Evolutionary conservation across 169 alveolate genomes (phyloP).

Genomic region (Theileria annulata): DNA sequence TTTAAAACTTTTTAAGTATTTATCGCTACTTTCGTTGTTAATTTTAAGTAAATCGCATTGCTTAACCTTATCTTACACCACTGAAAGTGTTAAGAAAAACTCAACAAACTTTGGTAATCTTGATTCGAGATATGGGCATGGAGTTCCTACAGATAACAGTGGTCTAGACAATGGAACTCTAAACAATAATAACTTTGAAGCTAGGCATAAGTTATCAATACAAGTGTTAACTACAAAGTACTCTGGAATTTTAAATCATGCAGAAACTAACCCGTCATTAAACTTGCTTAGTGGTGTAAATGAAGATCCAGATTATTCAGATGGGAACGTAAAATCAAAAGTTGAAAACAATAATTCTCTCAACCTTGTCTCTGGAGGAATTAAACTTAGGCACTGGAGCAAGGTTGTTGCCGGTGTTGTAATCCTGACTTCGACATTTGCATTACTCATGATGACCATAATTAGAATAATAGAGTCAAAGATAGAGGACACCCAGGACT

Average conservation of each 20-base stretch:
- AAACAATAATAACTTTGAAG: background rate
- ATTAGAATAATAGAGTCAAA: conserved; percentile 64
- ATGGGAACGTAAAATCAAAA: background rate
- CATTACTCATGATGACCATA: conserved; percentile 56
- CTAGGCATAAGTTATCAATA: background rate
- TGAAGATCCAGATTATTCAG: background rate
- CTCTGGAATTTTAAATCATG: background rate
- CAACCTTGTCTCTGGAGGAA: background rate
- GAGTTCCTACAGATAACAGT: background rate
- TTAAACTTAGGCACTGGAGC: conserved; percentile 6
- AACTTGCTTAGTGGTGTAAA: background rate
- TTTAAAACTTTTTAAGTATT: background rate
- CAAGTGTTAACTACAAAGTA: background rate
- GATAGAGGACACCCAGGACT: conserved; percentile 73
- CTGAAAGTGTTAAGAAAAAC: conserved; percentile 3
- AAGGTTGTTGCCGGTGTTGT: conserved; percentile 57
- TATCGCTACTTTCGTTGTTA: background rate
- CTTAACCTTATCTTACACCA: background rate
- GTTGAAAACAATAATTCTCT: background rate
- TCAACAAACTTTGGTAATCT: background rate
- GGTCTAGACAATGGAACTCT: background rate
- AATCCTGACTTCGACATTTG: conserved; percentile 65
- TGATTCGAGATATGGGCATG: background rate
- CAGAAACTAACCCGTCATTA: background rate
- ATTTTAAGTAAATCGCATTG: background rate